Base-by-base conservation (phyloP, 2,329 filamentous ascomycete genomes). In the Talaromyces sp. region DNA sequence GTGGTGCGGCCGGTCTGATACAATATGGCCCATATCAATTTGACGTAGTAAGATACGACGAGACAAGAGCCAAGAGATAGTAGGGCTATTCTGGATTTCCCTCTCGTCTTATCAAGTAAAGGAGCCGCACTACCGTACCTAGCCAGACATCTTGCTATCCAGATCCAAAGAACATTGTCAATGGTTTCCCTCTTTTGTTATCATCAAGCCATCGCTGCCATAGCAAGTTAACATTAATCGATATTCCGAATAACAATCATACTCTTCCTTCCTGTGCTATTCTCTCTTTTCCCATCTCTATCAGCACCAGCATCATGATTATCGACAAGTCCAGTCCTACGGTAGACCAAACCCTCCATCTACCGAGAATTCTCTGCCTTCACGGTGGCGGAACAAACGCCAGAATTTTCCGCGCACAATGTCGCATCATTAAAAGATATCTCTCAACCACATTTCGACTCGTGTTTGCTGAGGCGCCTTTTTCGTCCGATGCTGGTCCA, bases 301-400 rank as follows among this genome's bases (percentile, higher is more conserved):
- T 25, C 19, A 39, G 9, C 13, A 40, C 8, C 13, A 11, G 9
- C 13, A 40, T 17, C 13, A 52, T 52, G 50, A 25, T 52, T n/a
- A 31, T 52, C 21, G 21, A 40, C 13, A 35, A 52, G 2, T 10
- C 15, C 4, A 39, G 5, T 11, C 31, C 11, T 25, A 5, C 15
- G 9, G 22, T 19, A 28, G 57, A 54, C 31, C 35, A 41, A 5
- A 63, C 53, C n/a, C 43, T 60, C 2, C 48, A 61, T 31, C 53
- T 62, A 28, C 88, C 88, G 2, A 85, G 88, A 59, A 84, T 92
- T 64, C 85, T 92, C 64, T 91, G 88, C 73, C 83, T 92, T n/a
- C 89, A 92, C 71, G 89, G 89, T 68, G 88, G 88, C 65, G 89
- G 89, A 61, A 84, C 86, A 63, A 91, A 88, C 67, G 85, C 81